Evolutionary conservation across 306 rosid genomes (phyloP), one percentile per base, ranked within the genome.

Genomic region (Herpetospermum pedunculosum): DNA sequence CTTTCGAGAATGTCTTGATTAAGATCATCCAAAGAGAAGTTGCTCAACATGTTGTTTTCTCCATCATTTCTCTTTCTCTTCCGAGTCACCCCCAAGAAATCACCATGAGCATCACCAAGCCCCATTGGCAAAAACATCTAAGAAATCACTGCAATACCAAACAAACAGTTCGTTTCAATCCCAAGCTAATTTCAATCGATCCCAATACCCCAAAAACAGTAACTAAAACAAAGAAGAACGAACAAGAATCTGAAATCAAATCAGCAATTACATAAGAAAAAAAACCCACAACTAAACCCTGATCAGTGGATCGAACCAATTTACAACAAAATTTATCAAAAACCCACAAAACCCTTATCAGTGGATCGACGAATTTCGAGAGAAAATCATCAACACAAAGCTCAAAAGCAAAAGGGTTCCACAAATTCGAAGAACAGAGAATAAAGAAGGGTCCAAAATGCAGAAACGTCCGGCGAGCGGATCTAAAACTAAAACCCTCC

Each of bases 1-100:
- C 82, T 82, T 48, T 94, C 98, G 2, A 94, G 90, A 70, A 94
- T 84, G 79, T 94, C 98, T 79, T 91, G 88, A 75, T 94, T 94
- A 30, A 94, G 90, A 76, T 91, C 87, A 40, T 91, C 98, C 70
- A 94, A 77, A 25, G 90, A 80, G 78, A 81, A 84, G 46, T 44
- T 52, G 76, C 62, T 72, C 60, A 81, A 48, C 63, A 70, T 64
- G 68, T 23, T 21, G 70, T 65, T 73, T 37, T 75, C 87, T 52
- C 79, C 75, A 12, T 87, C 92, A 41, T 62, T 79, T 23, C 78
- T 77, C 79, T 94, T 94, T 76, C 97, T 86, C 87, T 91, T 94
- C 85, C 86, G 77, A 72, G 70, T 69, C 30, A 70, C 70, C 74
- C 83, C 64, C 40, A 50, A n/a, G n/a, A n/a, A 71, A 74, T 16